phyloP scores from a whole-genome alignment of 2,329 filamentous ascomycete genomes.

The Venturia carpophila region DNA sequence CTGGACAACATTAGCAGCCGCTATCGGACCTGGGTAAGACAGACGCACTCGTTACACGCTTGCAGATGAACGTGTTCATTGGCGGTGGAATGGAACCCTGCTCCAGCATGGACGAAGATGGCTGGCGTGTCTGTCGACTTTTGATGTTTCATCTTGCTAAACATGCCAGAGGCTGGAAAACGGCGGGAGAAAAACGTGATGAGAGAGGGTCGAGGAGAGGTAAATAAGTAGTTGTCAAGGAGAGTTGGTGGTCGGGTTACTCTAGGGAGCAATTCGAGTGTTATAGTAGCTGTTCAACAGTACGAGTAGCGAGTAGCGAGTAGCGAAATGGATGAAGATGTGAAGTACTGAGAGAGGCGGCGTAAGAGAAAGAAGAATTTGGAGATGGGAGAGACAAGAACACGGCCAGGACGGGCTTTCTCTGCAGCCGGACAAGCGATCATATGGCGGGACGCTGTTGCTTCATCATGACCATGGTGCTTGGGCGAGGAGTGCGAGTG shows the following conservation, averaged over 20 bases:
- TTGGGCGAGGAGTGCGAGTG: neutral
- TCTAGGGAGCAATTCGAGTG: neutral
- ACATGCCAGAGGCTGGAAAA: slow-evolving; percentile 3
- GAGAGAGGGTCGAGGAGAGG: neutral
- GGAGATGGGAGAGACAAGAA: neutral
- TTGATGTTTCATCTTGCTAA: neutral
- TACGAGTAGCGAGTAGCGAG: neutral
- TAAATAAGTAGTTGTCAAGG: neutral
- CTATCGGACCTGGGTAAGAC: neutral
- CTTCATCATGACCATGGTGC: neutral
- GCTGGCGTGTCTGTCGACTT: slow-evolving; percentile 35
- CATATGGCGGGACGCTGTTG: neutral
- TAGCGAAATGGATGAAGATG: slow-evolving; percentile 2
- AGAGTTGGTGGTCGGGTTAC: neutral
- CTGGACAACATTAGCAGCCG: slow-evolving; percentile 37
- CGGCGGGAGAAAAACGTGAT: neutral
- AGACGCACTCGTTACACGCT: slow-evolving; percentile 76
- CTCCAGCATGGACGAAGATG: slow-evolving; percentile 92
- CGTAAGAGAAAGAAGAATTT: neutral
- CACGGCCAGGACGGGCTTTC: neutral
- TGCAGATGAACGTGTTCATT: slow-evolving; percentile 80
- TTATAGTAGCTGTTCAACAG: slow-evolving; percentile 5
- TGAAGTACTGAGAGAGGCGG: slow-evolving; percentile 2
- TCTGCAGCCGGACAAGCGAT: neutral
- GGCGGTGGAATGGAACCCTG: slow-evolving; percentile 80